Percentiles rank a stretch among this genome's conserved stretches.
Conservation (phyloP, 345 rosid species). For the Eutrema japonicum region DNA sequence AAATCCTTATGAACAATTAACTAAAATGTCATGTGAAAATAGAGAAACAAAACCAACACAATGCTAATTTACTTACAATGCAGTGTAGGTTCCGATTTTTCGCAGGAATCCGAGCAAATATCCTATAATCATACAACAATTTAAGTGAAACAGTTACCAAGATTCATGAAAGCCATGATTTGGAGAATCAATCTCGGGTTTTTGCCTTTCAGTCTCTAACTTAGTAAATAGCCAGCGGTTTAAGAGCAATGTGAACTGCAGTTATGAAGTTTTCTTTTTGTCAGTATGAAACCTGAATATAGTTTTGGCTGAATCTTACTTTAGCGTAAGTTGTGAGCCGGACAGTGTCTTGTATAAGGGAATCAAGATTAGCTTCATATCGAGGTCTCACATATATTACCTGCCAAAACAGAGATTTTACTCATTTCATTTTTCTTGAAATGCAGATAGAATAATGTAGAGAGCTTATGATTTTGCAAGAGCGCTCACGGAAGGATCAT, state of each 20-base stretch:
- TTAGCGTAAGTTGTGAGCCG: slow-evolving; percentile 56
- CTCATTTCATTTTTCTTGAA: not conserved
- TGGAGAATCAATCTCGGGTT: not conserved
- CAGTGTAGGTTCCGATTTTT: slow-evolving; percentile 60
- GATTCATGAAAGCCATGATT: not conserved
- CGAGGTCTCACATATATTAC: slow-evolving; percentile 90
- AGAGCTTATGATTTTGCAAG: slow-evolving; percentile 14
- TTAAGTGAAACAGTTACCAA: not conserved
- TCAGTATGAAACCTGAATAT: not conserved
- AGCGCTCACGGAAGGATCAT: slow-evolving; percentile 76
- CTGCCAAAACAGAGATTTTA: slow-evolving; percentile 45
- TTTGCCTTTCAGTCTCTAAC: not conserved
- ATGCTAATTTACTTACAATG: slow-evolving; percentile 52
- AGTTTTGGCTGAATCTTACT: slow-evolving; percentile 41
- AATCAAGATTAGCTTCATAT: slow-evolving; percentile 73
- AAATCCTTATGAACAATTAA: slow-evolving; percentile 4
- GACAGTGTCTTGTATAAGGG: slow-evolving; percentile 74
- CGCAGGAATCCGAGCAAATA: slow-evolving; percentile 74
- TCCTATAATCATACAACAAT: slow-evolving; percentile 49
- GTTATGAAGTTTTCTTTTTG: too few species aligned
- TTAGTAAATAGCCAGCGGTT: not conserved
- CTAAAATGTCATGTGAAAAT: slow-evolving; percentile 6
- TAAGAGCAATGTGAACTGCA: not conserved
- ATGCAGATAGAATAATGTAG: not conserved
- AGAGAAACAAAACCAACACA: not conserved